These are phyloP conservation scores for Cystobasidium sp. DNA, from an alignment of 1,284 basidiomycete genomes.

Conservation along the genomic window DNA sequence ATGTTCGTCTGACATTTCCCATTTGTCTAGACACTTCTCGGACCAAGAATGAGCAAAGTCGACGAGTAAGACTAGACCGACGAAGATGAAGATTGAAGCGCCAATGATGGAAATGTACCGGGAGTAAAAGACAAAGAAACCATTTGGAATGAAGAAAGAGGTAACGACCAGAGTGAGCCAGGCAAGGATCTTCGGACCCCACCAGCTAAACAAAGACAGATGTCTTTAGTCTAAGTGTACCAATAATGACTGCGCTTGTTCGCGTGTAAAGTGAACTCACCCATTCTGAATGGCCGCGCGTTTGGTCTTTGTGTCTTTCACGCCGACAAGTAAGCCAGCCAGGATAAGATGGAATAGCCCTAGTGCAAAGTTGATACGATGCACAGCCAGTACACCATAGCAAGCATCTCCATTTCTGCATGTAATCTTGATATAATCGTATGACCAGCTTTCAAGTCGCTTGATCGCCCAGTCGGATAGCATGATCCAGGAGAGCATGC, in stretches of 20 bases:
- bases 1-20: slow-evolving; percentile 72
- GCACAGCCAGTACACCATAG: slow-evolving; percentile 95
- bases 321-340: slow-evolving; percentile 77
- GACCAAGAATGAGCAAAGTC: slow-evolving; percentile 99
- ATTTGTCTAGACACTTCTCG: slow-evolving; percentile 92
- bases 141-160: slow-evolving; percentile 91
- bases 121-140: slow-evolving; percentile 95
- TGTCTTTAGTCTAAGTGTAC: not conserved
- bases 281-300: slow-evolving; percentile 96
- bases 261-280: slow-evolving; percentile 59
- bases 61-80: slow-evolving; percentile 94
- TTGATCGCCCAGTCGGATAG: slow-evolving; percentile 85
- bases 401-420: slow-evolving; percentile 84
- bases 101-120: slow-evolving; percentile 81
- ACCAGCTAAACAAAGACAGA: slow-evolving; percentile 70
- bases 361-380: slow-evolving; percentile 94
- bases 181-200: slow-evolving; percentile 92
- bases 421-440: slow-evolving; percentile 98
- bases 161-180: slow-evolving; percentile 78
- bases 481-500: slow-evolving; percentile 96
- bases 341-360: slow-evolving; percentile 86
- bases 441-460: slow-evolving; percentile 88
- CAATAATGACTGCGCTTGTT: slow-evolving; percentile 4
- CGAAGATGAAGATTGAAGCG: slow-evolving; percentile 87
- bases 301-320: slow-evolving; percentile 85